Evolutionary conservation across 768 basidiomycete genomes (phyloP), one percentile per base, ranked within the genome.

Genomic region (Galerina marginata): DNA sequence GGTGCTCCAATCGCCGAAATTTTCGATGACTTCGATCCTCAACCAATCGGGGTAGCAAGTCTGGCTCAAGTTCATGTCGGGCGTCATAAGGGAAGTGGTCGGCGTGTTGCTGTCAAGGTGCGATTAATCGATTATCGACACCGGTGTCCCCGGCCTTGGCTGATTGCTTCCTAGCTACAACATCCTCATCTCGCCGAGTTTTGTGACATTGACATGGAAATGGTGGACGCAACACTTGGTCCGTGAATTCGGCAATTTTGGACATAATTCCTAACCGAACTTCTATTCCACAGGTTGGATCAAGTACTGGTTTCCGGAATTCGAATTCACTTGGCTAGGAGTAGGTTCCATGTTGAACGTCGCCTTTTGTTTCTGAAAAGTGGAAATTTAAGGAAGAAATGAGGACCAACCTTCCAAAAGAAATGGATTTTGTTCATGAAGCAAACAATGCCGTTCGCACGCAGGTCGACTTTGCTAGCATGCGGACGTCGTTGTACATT

Each of bases 61-160:
- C 76, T 98, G 39, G 97, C 97, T 5, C 97, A 99, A 74, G 97
- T 99, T 14, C 97, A 99, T 74, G 84, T 90, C 16, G 97, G 88
- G 3, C 83, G 75, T 12, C 87, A 93, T 62, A 84, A 85, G 52
- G 79, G 84, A 49, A 87, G 90, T 4, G 91, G 93, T 2, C 82
- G 83, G 71, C 76, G 77, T 56, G 95, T 95, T 26, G 97, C 97
- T 7, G 91, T 99, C 52, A 96, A 96, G 77, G 90, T 90, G 61
- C 36, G 75, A 46, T 45, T 25, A 33, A 20, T 20, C 20, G 20
- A 20, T 20, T 20, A 20, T 20, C 20, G 20, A 33, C 16, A 48
- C 10, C 25, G 12, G 14, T 4, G 33, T 58, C 0, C 14, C 23
- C 38, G 43, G 45, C 57, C 49, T n/a, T 54, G 36, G 11, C 57